Base-by-base conservation (phyloP, 805 yeast species). In the Kockiozyma suomiensis region DNA sequence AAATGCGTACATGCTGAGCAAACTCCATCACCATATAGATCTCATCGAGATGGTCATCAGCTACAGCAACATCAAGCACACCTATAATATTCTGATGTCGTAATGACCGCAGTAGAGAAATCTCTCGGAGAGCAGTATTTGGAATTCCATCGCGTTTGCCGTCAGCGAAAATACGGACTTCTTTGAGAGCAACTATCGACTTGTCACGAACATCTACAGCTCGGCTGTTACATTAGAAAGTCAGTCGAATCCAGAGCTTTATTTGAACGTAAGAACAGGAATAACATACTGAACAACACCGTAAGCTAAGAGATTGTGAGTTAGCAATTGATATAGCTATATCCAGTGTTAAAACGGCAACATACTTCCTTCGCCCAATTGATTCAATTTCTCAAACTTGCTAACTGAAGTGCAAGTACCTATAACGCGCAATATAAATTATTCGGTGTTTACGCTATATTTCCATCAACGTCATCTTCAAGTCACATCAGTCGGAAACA, bases 11-110 rank as follows among this genome's bases (percentile, higher is more conserved):
- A 55, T 92, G 96, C 69, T 88, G 92, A 78, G 92, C 85, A 70
- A 92, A 93, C 64, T 91, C 96, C 70, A 93, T 87, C 4, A 90
- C 84, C 97, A 93, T 91, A 70, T 84, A 88, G 3, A 90, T 83
- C 49, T 82, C 84, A 41, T 62, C 65, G 38, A 62, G 83, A 47
- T 83, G 84, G 73, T 74, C 71, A 75, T 66, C 72, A 65, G 88
- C 96, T 17, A 90, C 86, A 89, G 92, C 90, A 80, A 92, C 90
- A 71, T 92, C 98, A 40, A 82, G 73, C 38, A 93, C 77, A 0
- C 91, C 85, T 15, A 92, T 88, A 26, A 93, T 83, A 70, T 90
- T 90, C 10, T 79, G 81, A 73, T 92, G 97, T 58, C 87, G 83
- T 67, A 91, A 85, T 2, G 88, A 80, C 72, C 90, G 97, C 46